These are phyloP conservation scores for Phytophthora quininea DNA, from an alignment of 352 stramenopile genomes.

Conservation along the genomic window DNA sequence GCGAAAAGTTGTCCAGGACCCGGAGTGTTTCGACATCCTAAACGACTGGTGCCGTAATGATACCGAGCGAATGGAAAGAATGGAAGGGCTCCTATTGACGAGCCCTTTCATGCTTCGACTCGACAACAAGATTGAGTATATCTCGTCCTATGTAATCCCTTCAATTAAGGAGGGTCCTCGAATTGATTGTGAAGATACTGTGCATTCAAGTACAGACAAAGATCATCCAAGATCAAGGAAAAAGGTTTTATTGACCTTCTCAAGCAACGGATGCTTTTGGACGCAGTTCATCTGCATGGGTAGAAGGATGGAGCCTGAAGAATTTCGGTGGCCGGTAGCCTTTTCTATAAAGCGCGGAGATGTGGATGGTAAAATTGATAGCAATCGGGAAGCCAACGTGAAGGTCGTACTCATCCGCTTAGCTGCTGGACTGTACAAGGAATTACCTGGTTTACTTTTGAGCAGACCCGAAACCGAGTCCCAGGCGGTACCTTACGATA, in stretches of 20 bases:
- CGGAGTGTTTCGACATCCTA: slow-evolving; percentile 60
- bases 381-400: slow-evolving; percentile 31
- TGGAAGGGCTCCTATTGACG: slow-evolving; percentile 56
- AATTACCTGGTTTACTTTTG: slow-evolving; percentile 43
- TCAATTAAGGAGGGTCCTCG: slow-evolving; percentile 24
- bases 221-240: slow-evolving; percentile 1
- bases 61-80: slow-evolving; percentile 50
- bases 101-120: slow-evolving; percentile 61
- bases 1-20: slow-evolving; percentile 41
- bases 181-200: not conserved
- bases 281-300: slow-evolving; percentile 56
- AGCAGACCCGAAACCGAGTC: slow-evolving; percentile 3
- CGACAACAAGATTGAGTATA: slow-evolving; percentile 72
- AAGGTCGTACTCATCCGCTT: slow-evolving; percentile 51
- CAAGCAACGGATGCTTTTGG: slow-evolving; percentile 43
- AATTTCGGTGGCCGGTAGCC: slow-evolving; percentile 52
- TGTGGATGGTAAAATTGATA: slow-evolving; percentile 8
- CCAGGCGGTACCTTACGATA: not conserved
- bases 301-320: slow-evolving; percentile 39
- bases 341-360: slow-evolving; percentile 37
- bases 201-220: not conserved
- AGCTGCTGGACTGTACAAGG: slow-evolving; percentile 32
- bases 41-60: slow-evolving; percentile 74
- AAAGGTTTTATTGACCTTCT: slow-evolving; percentile 51
- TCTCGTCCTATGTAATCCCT: slow-evolving; percentile 45